Evolutionary conservation across 2,329 filamentous ascomycete genomes (phyloP), one percentile per base, ranked within the genome.

Genomic region (Anisogramma anomala): DNA sequence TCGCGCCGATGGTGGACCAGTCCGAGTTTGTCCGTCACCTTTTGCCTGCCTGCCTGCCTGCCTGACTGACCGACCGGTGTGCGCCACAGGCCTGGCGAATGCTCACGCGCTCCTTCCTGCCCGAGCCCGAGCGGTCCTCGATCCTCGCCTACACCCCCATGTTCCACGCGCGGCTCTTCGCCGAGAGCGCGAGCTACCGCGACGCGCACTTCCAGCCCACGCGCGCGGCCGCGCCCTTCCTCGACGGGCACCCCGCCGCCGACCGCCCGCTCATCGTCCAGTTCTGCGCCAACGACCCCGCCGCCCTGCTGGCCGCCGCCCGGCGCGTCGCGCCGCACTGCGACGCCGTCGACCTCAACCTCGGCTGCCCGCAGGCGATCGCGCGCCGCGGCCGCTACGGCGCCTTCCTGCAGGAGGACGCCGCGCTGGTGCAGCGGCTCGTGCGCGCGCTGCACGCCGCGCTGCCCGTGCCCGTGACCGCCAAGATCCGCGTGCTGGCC

Each of bases 71-170:
- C n/a, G n/a, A n/a, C n/a, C n/a, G n/a, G n/a, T n/a, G n/a, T n/a
- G n/a, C n/a, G n/a, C n/a, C n/a, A n/a, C 50, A 94, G 88, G 91
- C 89, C 53, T 98, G 91, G 91, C 84, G 91, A 53, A 81, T 95
- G 72, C 79, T 98, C 50, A 84, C 84, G n/a, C 80, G 91, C 52
- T 95, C 88, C 6, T 96, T 94, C 63, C 77, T 95, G 53, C 71
- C 83, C 1, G 63, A 78, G 5, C 67, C 77, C 36, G 68, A 79
- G 40, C 72, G 76, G 33, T 68, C 71, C 41, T 72, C 69, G 17
- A 66, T 96, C 25, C 74, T 96, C 33, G 84, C 86, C 36, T 98
- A 98, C 58, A 86, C 87, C 1, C 91, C 91, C 36, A 98, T 98
- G 91, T 74, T 94, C 48, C 91, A 98, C 60, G 87, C 91, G 3